Evolutionary conservation across 75 land plant genomes (phyloP).

Genomic region (Selaginella moellendorffii): DNA sequence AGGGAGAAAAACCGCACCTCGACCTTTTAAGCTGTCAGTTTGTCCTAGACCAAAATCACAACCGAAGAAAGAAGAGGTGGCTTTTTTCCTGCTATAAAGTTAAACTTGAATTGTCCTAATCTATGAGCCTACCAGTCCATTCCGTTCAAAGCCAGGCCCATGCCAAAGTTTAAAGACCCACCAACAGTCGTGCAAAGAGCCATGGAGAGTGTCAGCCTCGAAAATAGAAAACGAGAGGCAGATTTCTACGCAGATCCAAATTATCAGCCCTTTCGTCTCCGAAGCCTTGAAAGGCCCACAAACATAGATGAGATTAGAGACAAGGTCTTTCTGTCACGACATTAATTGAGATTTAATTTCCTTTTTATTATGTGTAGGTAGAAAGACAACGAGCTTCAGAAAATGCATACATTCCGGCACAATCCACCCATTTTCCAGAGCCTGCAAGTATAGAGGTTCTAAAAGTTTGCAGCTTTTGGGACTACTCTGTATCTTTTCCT

Average conservation of each 20-base stretch:
- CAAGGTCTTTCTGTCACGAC: conserved; percentile 12
- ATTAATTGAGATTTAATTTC: not conserved
- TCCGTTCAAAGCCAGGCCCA: conserved; percentile 13
- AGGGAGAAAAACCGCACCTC: not conserved
- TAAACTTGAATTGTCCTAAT: not conserved
- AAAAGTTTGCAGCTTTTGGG: not conserved
- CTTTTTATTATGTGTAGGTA: not conserved
- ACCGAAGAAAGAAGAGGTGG: not conserved
- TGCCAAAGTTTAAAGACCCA: conserved; percentile 1
- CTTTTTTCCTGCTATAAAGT: not conserved
- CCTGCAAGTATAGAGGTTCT: conserved; percentile 3
- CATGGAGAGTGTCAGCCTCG: conserved; percentile 1
- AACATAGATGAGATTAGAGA: conserved; percentile 7
- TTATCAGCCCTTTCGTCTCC: conserved; percentile 13
- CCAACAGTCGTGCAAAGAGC: conserved; percentile 9
- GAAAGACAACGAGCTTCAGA: conserved; percentile 3
- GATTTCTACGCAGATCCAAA: conserved; percentile 13
- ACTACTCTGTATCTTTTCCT: not conserved
- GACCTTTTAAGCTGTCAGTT: conserved; percentile 13
- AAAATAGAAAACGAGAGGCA: not conserved
- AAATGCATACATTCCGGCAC: conserved; percentile 8
- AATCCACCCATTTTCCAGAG: conserved; percentile 2
- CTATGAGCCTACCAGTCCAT: not conserved
- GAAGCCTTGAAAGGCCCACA: conserved; percentile 10
- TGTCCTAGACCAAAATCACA: not conserved